Evolutionary conservation across 805 yeast species (phyloP).

Genomic region (Metschnikowia dekortorum): DNA sequence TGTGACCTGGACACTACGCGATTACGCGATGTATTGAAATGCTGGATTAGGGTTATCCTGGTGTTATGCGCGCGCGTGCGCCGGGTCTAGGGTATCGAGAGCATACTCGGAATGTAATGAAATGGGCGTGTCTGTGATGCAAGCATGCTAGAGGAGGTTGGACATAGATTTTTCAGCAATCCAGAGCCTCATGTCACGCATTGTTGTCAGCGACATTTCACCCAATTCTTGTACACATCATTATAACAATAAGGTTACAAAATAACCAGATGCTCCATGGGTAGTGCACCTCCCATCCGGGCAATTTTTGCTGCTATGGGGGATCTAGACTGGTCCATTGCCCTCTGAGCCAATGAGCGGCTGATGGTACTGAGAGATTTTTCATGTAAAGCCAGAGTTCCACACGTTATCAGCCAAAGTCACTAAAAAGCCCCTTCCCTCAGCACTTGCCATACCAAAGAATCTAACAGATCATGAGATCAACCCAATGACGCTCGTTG

Average conservation of each 20-base stretch:
- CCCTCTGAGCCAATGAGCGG: too few species aligned
- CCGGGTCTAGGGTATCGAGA: background rate
- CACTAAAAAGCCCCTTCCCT: too few species aligned
- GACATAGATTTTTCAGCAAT: background rate
- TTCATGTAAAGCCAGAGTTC: too few species aligned
- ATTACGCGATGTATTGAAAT: background rate
- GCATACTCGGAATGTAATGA: background rate
- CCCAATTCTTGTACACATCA: background rate
- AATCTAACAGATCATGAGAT: too few species aligned
- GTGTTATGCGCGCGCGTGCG: conserved; percentile 1
- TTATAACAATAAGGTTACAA: background rate
- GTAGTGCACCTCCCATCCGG: too few species aligned
- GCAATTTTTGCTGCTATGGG: too few species aligned
- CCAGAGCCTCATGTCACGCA: background rate
- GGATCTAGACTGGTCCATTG: too few species aligned
- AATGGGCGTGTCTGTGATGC: background rate
- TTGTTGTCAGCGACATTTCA: background rate
- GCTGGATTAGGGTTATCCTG: background rate
- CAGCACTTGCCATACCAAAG: too few species aligned
- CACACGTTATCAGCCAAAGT: too few species aligned
- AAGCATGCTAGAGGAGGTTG: background rate
- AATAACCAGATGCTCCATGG: too few species aligned
- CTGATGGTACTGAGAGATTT: too few species aligned
- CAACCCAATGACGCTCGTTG: too few species aligned
- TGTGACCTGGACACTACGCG: background rate